A percentile compares a stretch with the other conserved stretches of the same genome.
Conservation (phyloP, 2,329 filamentous ascomycete genomes). For the Calonectria pauciramosa region DNA sequence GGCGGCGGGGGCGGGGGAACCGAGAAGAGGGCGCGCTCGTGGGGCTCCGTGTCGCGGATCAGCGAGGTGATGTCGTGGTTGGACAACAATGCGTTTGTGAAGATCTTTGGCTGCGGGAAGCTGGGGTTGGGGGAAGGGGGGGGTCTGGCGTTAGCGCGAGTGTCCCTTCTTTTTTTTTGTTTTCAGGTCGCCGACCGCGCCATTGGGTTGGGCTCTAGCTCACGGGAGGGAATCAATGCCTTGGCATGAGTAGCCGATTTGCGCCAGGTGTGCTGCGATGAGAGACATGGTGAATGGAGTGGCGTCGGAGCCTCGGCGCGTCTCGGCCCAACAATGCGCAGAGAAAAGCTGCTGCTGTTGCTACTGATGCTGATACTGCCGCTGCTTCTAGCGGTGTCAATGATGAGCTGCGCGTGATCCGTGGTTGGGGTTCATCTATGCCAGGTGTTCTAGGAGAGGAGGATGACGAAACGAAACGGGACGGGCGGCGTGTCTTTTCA, state of each 20-base stretch:
- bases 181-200: not conserved
- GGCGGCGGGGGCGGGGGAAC: slow-evolving; percentile 79
- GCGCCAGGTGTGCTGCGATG: slow-evolving; percentile 79
- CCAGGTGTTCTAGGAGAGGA: not conserved
- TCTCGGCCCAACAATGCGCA: not conserved
- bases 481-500: not conserved
- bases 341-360: not conserved
- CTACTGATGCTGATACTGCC: not conserved
- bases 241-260: slow-evolving; percentile 81
- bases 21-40: slow-evolving; percentile 95
- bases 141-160: not conserved
- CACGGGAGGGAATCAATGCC: slow-evolving; percentile 83
- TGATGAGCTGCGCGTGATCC: not conserved
- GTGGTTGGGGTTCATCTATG: not conserved
- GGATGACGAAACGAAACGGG: not conserved
- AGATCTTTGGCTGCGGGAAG: slow-evolving; percentile 92
- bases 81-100: slow-evolving; percentile 91
- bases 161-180: not conserved
- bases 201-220: slow-evolving; percentile 40
- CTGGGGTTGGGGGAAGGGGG: no score
- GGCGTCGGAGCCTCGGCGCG: not conserved
- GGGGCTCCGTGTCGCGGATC: slow-evolving; percentile 94
- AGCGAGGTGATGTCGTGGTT: slow-evolving; percentile 93
- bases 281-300: slow-evolving; percentile 70
- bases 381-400: not conserved